Conservation (phyloP, 2,329 filamentous ascomycete species). For the Dactylonectria macrodidyma region DNA sequence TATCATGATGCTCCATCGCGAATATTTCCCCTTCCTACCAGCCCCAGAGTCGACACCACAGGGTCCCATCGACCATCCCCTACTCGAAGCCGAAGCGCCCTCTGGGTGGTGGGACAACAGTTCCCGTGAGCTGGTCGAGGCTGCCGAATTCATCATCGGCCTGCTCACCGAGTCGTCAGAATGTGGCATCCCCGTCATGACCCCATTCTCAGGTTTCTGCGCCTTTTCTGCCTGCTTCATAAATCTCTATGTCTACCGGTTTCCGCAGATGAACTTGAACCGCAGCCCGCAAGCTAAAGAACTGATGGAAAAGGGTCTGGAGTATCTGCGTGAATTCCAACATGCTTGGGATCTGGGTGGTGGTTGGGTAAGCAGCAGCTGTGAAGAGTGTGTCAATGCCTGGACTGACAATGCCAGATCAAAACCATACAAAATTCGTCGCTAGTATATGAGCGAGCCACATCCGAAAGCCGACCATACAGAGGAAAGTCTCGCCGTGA, state of each 20-base stretch:
- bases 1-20: slow-evolving; percentile 58
- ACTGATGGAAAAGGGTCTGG: slow-evolving; percentile 39
- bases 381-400: fast-evolving
- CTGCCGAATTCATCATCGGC: slow-evolving; percentile 53
- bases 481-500: slow-evolving; percentile 38
- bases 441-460: slow-evolving; percentile 38
- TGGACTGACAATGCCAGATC: slow-evolving; percentile 32
- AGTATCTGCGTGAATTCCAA: slow-evolving; percentile 43
- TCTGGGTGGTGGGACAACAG: slow-evolving; percentile 58
- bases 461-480: slow-evolving; percentile 38
- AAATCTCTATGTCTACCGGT: slow-evolving; percentile 57
- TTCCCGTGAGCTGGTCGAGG: slow-evolving; percentile 53
- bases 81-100: slow-evolving; percentile 55
- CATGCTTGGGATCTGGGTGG: slow-evolving; percentile 43
- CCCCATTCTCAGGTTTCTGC: slow-evolving; percentile 62
- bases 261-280: slow-evolving; percentile 57
- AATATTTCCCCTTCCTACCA: slow-evolving; percentile 62
- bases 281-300: slow-evolving; percentile 36
- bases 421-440: slow-evolving; percentile 46
- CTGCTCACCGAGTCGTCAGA: slow-evolving; percentile 56
- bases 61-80: slow-evolving; percentile 58
- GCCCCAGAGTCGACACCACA: slow-evolving; percentile 51
- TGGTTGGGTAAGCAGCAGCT: slow-evolving; percentile 35
- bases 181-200: slow-evolving; percentile 54
- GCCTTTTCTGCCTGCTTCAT: slow-evolving; percentile 61